Evolutionary conservation across 805 yeast species (phyloP), one percentile per base, ranked within the genome.

Genomic region (Kazachstania psychrophila): DNA sequence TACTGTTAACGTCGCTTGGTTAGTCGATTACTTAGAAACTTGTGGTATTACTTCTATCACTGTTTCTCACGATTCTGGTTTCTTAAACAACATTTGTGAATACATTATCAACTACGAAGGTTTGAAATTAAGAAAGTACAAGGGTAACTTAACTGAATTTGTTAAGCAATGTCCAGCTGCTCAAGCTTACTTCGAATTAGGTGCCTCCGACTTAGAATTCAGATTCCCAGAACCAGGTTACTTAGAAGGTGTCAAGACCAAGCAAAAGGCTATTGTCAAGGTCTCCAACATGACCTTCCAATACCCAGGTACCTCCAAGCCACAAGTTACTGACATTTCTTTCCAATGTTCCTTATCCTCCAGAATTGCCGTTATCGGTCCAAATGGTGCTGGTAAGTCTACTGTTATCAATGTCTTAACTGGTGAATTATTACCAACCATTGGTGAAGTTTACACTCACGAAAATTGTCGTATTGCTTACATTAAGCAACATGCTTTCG

Each of bases 371-470:
- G 97, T 92, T 66, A 89, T 92, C 75, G 98, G 98, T 71, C 98
- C 98, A 70, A 92, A 92, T 72, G 98, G 98, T 85, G 98, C 98
- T 65, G 98, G 98, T 82, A 92, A 92, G 72, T 89, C 98, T 50
- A 92, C 98, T 59, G 79, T 92, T 73, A 89, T 92, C 69, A 92
- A 92, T 67, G 96, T 92, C 47, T 81, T 92, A 72, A 92, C 98
- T 53, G 98, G 98, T 85, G 98, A 92, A 77, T 82, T 92, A 63
- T 75, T 92, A 67, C 98, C 98, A 74, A 92, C 97, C 52, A 60
- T 60, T 38, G 98, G 98, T 87, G 97, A 92, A 69, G 97, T 92
- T 62, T 92, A 92, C 81, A 94, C 88, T 43, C 98, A 92, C 77
- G 97, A 89, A 77, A 92, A 92, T 73, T 83, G 94, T 77, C 95